Base-by-base conservation (phyloP, 305 asterid genomes). In the Salvia sclarea region DNA sequence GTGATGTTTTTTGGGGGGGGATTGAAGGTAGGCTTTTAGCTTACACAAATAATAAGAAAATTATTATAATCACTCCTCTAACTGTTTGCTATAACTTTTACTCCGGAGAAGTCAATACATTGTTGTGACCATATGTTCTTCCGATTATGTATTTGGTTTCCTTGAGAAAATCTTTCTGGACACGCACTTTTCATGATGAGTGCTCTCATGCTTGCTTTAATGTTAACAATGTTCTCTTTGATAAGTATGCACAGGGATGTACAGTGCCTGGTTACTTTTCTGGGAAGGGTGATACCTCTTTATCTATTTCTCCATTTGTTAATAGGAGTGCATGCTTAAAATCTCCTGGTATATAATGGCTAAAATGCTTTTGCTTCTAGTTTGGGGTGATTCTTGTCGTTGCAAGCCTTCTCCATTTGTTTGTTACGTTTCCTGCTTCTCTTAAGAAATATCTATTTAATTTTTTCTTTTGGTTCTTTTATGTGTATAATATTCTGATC, bases 151-250 rank as follows among this genome's bases (percentile, higher is more conserved):
- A 43, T 11, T 66, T 22, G 70, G 16, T 37, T 41, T 20, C 18
- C 54, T 57, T 56, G 5, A 60, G 25, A 38, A 37, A 24, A 64
- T 72, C 73, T 59, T 66, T 57, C 56, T 33, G 18, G 35, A 57
- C 28, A 38, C 17, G 22, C 44, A 3, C 28, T 31, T 5, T 67
- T 28, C 52, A 12, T 44, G 24, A 1, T 13, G 17, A 61, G 33
- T 40, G 37, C 50, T 61, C 43, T 59, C 20, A 30, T 38, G 44
- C 33, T 56, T 40, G 8, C 37, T 48, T 67, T 53, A 12, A 60
- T 59, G 50, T 37, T 61, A 59, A 63, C 43, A 24, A 14, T 25
- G 16, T 55, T 61, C 45, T 66, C 24, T 59, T 37, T 35, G 35
- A 28, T 35, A 53, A 62, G 24, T 55, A n/a, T 58, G 28, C 21